Percentiles rank a stretch among this genome's conserved stretches.
These are phyloP conservation scores for Aspergillus udagawae DNA, from an alignment of 2,329 filamentous ascomycete genomes.

Conservation along the genomic window DNA sequence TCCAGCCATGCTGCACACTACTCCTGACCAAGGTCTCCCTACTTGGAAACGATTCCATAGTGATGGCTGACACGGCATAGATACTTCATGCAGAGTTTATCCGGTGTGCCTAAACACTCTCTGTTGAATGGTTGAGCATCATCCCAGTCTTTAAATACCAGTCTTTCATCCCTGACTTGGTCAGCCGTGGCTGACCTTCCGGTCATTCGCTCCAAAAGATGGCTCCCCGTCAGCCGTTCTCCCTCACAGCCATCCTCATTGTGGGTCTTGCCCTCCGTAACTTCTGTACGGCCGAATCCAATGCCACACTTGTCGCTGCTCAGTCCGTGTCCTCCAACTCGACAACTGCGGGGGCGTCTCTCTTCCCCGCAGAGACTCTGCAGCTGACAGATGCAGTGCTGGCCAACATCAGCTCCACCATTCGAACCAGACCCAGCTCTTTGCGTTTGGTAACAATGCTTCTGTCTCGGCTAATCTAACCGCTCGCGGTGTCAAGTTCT, in stretches of 20 bases:
- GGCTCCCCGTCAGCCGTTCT: not conserved
- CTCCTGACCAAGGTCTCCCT: not conserved
- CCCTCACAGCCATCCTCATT: slow-evolving; percentile 10
- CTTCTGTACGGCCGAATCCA: slow-evolving; percentile 9
- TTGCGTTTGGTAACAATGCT: slow-evolving; percentile 19
- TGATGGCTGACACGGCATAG: too few relatives aligned
- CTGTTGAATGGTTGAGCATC: too few relatives aligned
- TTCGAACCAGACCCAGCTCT: slow-evolving; percentile 14
- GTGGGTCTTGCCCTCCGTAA: slow-evolving; percentile 11
- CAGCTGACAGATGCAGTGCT: slow-evolving; percentile 24
- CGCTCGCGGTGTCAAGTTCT: slow-evolving; percentile 4
- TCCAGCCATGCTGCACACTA: not conserved
- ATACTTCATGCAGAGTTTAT: too few relatives aligned
- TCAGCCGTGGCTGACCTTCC: too few relatives aligned
- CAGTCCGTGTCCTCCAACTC: not conserved
- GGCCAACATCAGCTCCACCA: slow-evolving; percentile 14
- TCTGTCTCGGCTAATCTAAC: not conserved
- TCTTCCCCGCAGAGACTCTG: slow-evolving; percentile 22
- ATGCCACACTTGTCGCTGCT: slow-evolving; percentile 7
- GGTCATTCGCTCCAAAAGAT: too few relatives aligned
- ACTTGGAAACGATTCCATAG: too few relatives aligned
- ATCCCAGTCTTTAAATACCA: too few relatives aligned
- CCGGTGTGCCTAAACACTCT: too few relatives aligned
- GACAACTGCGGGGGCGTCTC: slow-evolving; percentile 13
- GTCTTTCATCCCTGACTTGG: too few relatives aligned